Evolutionary conservation across 2,329 filamentous ascomycete species (phyloP).

Genomic region (Alternaria ethzedia): DNA sequence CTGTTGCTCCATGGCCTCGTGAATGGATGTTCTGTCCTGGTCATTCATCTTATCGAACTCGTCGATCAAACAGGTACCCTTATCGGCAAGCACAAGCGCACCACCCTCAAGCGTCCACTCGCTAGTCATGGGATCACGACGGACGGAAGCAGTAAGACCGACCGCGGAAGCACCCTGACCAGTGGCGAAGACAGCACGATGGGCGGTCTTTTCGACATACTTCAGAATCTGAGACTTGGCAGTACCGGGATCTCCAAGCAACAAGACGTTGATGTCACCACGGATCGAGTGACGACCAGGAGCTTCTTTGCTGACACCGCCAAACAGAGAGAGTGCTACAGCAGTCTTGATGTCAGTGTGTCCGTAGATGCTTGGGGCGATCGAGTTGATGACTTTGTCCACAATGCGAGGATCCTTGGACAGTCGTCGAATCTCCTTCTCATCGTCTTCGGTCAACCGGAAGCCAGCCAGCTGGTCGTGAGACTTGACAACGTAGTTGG

Average conservation of each 20-base stretch:
- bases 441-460: conserved; percentile 92
- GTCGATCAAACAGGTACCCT: conserved; percentile 94
- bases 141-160: conserved; percentile 95
- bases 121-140: conserved; percentile 90
- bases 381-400: conserved; percentile 89
- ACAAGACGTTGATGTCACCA: conserved; percentile 96
- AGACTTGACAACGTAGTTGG: conserved; percentile 95
- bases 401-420: conserved; percentile 88
- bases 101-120: conserved; percentile 98
- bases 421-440: conserved; percentile 86
- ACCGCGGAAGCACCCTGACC: conserved; percentile 97
- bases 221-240: conserved; percentile 98
- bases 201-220: conserved; percentile 96
- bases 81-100: conserved; percentile 91
- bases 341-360: conserved; percentile 98
- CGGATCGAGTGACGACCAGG: conserved; percentile 88
- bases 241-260: conserved; percentile 95
- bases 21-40: conserved; percentile 95
- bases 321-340: conserved; percentile 90
- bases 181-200: conserved; percentile 95
- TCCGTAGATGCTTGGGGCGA: conserved; percentile 96
- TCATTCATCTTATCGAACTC: conserved; percentile 99
- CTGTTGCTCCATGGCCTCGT: conserved; percentile 99
- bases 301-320: conserved; percentile 90
- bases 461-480: conserved; percentile 98